Conservation (phyloP, 2,329 filamentous ascomycete genomes). For the Pseudogymnoascus sp. region DNA sequence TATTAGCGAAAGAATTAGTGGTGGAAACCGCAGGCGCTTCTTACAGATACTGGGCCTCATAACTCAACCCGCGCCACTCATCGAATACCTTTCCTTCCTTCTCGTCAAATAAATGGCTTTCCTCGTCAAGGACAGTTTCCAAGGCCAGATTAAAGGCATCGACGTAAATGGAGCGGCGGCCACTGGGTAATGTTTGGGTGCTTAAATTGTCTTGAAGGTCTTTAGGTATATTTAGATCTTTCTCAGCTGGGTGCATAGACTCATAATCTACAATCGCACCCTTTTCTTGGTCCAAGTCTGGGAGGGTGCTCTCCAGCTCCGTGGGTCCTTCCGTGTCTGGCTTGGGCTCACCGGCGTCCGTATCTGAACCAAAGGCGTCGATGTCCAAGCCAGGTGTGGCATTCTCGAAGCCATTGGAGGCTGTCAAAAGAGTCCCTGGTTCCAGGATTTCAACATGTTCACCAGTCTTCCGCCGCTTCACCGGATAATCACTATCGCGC, state of each 20-base stretch:
- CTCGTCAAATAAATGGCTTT: slow-evolving; percentile 77
- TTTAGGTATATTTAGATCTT: slow-evolving; percentile 33
- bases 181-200: slow-evolving; percentile 59
- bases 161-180: slow-evolving; percentile 86
- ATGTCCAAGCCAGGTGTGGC: not conserved
- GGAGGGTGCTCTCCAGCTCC: slow-evolving; percentile 64
- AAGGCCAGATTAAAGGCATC: slow-evolving; percentile 94
- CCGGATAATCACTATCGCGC: not conserved
- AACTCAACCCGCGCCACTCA: slow-evolving; percentile 64
- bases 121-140: slow-evolving; percentile 81
- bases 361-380: not conserved
- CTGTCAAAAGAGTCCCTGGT: not conserved
- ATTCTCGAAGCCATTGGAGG: not conserved
- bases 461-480: slow-evolving; percentile 3
- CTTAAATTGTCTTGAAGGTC: slow-evolving; percentile 43
- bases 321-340: slow-evolving; percentile 41
- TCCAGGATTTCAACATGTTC: not conserved
- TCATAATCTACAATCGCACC: slow-evolving; percentile 77
- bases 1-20: slow-evolving; percentile 13
- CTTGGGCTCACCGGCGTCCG: not conserved
- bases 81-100: slow-evolving; percentile 70
- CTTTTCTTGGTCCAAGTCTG: slow-evolving; percentile 56
- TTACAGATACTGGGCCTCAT: slow-evolving; percentile 86
- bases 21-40: slow-evolving; percentile 26
- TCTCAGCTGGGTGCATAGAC: slow-evolving; percentile 42